Evolutionary conservation across 805 yeast species (phyloP).

Genomic region (Cyberlindnera saturnus): DNA sequence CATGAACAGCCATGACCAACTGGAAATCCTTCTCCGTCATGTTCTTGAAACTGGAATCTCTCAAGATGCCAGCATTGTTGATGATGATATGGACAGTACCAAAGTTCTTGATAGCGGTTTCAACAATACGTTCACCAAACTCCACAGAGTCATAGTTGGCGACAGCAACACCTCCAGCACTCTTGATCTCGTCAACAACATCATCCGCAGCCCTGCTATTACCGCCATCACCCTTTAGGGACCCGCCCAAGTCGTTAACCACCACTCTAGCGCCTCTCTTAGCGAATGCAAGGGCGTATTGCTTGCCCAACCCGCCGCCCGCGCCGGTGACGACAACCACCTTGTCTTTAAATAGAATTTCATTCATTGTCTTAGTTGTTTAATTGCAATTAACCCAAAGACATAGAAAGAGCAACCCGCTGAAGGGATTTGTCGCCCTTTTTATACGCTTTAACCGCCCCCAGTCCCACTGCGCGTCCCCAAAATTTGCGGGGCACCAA

Average conservation of each 20-base stretch:
- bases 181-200: slow-evolving; percentile 78
- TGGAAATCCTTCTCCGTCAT: slow-evolving; percentile 78
- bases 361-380: slow-evolving; percentile 1
- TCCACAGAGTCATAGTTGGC: slow-evolving; percentile 91
- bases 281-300: slow-evolving; percentile 83
- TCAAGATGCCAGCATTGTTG: slow-evolving; percentile 92
- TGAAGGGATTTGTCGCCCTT: too few species aligned
- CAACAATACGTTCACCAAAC: slow-evolving; percentile 77
- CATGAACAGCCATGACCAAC: slow-evolving; percentile 78
- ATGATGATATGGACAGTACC: slow-evolving; percentile 86
- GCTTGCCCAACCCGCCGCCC: slow-evolving; percentile 93
- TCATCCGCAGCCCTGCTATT: slow-evolving; percentile 78
- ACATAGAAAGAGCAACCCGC: too few species aligned
- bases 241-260: slow-evolving; percentile 90
- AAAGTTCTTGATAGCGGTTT: slow-evolving; percentile 78
- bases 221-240: slow-evolving; percentile 67
- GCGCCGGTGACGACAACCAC: slow-evolving; percentile 96
- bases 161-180: slow-evolving; percentile 78
- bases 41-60: slow-evolving; percentile 82
- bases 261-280: slow-evolving; percentile 91
- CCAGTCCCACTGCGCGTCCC: too few species aligned
- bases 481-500: too few species aligned
- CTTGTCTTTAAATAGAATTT: slow-evolving; percentile 64
- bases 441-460: too few species aligned
- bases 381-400: too few species aligned